phyloP scores from a whole-genome alignment of 1,284 basidiomycete genomes.

The Trichosporon sp. region DNA sequence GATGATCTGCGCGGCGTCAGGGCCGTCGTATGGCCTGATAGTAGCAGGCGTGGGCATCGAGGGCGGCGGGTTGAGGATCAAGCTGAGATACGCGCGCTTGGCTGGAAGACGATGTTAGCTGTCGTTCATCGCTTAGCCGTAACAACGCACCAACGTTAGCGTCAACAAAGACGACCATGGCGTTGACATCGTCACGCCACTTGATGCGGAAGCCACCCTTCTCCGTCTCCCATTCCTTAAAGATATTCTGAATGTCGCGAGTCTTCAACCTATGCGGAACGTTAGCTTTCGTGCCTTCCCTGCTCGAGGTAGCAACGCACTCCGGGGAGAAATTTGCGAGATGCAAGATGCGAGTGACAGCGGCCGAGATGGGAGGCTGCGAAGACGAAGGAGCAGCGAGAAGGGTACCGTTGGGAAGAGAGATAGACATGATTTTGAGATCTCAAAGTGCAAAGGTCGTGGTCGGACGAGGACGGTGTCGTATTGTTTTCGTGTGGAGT shows the following conservation, averaged over 20 bases:
- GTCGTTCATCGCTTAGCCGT: too few relatives aligned
- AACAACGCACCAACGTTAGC: constrained; percentile 58
- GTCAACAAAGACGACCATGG: constrained; percentile 86
- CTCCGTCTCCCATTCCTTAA: constrained; percentile 83
- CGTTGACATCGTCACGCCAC: constrained; percentile 96
- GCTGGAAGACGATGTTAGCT: constrained; percentile 58
- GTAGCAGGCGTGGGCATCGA: constrained; percentile 66
- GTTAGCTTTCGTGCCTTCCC: constrained; percentile 16
- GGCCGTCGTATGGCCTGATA: constrained; percentile 89
- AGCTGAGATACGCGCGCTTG: constrained; percentile 90
- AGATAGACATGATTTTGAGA: constrained; percentile 50
- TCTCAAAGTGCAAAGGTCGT: background rate
- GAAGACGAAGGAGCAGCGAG: constrained; percentile 47
- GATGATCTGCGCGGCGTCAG: constrained; percentile 88
- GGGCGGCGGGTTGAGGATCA: constrained; percentile 77
- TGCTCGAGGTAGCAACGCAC: constrained; percentile 34
- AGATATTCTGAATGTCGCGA: constrained; percentile 88
- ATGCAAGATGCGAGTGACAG: constrained; percentile 91
- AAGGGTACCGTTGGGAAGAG: constrained; percentile 54
- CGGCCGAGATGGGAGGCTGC: constrained; percentile 69
- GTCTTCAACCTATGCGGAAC: constrained; percentile 72
- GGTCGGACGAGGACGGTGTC: background rate
- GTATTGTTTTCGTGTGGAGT: constrained; percentile 8
- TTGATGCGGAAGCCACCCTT: constrained; percentile 97
- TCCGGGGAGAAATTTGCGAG: constrained; percentile 89